Conservation (phyloP, 371 early-diverging fungal species). For the Mucor indicus region DNA sequence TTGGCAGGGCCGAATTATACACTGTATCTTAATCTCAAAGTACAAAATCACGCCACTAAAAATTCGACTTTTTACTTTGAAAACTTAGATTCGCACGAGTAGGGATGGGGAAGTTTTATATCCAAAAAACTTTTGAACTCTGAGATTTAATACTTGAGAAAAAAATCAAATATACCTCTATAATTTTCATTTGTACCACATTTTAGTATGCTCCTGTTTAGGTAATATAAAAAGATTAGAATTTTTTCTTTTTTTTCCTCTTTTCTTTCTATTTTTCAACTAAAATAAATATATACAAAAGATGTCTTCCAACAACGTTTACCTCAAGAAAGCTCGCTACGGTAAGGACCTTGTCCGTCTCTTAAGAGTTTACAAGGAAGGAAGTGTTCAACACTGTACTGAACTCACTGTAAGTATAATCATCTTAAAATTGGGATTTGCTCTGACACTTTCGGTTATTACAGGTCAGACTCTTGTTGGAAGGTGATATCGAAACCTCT, state of each 20-base stretch:
- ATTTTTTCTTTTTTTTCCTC: background rate
- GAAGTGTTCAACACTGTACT: conserved; percentile 65
- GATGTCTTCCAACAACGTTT: conserved; percentile 21
- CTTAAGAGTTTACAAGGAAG: conserved; percentile 71
- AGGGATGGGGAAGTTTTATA: background rate
- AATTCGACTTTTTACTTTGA: too few relatives aligned
- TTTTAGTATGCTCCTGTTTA: too few relatives aligned
- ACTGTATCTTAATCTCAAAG: too few relatives aligned
- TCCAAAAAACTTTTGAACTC: too few relatives aligned
- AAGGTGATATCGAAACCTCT: conserved; percentile 73
- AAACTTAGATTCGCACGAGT: background rate
- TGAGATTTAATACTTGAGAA: too few relatives aligned
- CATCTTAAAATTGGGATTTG: background rate
- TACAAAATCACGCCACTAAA: too few relatives aligned
- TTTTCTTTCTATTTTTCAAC: background rate
- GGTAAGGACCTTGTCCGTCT: conserved; percentile 82
- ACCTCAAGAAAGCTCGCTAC: conserved; percentile 63
- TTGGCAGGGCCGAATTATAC: too few relatives aligned
- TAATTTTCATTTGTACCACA: too few relatives aligned
- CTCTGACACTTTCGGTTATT: too few relatives aligned
- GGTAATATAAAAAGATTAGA: too few relatives aligned
- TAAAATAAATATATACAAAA: too few relatives aligned
- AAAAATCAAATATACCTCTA: too few relatives aligned
- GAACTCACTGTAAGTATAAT: conserved; percentile 63
- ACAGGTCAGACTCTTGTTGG: conserved; percentile 65